Evolutionary conservation across 2,329 filamentous ascomycete genomes (phyloP).

Genomic region (Aspergillus sp.): DNA sequence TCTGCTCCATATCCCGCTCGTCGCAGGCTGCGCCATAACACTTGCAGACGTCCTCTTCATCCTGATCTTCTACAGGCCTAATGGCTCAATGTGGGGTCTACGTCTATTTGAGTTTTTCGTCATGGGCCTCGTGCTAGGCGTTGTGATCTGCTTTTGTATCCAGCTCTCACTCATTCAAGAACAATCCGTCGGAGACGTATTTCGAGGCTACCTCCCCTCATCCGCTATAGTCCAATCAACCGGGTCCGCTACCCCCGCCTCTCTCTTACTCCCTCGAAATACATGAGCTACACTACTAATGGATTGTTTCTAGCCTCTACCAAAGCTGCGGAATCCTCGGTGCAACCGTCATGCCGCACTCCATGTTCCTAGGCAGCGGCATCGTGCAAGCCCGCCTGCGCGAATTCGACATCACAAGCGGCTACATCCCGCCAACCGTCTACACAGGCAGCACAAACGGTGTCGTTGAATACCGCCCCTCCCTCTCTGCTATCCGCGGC

Average conservation of each 20-base stretch:
- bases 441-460: constrained; percentile 44
- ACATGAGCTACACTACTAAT: constrained; percentile 3
- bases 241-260: constrained; percentile 42
- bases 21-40: constrained; percentile 62
- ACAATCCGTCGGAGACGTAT: constrained; percentile 57
- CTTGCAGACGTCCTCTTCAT: constrained; percentile 61
- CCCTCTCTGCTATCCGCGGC: constrained; percentile 71
- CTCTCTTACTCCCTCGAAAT: not conserved
- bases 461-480: constrained; percentile 70
- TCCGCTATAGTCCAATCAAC: constrained; percentile 56
- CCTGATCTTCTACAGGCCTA: constrained; percentile 59
- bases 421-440: constrained; percentile 38
- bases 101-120: constrained; percentile 61
- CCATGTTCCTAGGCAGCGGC: constrained; percentile 61
- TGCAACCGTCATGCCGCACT: constrained; percentile 64
- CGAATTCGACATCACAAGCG: constrained; percentile 51
- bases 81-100: constrained; percentile 56
- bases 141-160: constrained; percentile 62
- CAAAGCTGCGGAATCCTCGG: constrained; percentile 59
- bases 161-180: constrained; percentile 58
- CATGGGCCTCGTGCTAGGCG: constrained; percentile 58
- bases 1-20: constrained; percentile 57
- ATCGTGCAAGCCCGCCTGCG: constrained; percentile 59
- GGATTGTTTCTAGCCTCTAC: constrained; percentile 49
- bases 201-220: constrained; percentile 60